Conservation (phyloP, 1,284 basidiomycete species). For the Marasmius tenuissimus region DNA sequence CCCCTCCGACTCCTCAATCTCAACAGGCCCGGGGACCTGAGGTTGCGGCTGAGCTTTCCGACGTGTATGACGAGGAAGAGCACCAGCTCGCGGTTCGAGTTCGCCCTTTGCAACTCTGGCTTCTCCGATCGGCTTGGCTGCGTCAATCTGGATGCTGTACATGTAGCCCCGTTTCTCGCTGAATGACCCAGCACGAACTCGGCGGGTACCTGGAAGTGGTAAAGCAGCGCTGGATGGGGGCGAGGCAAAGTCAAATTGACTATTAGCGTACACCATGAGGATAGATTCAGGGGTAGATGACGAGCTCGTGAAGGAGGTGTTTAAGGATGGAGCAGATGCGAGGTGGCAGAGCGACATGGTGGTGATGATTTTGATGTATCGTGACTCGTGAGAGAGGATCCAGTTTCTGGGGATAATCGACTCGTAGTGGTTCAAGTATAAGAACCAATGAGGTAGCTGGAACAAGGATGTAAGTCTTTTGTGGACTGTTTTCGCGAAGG, state of each 20-base stretch:
- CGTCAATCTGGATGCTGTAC: neutral
- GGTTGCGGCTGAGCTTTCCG: neutral
- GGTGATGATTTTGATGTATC: too few relatives aligned
- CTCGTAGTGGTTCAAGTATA: too few relatives aligned
- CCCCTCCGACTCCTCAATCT: neutral
- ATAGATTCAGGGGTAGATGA: neutral
- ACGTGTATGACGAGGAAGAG: neutral
- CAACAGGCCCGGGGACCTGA: neutral
- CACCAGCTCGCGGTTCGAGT: neutral
- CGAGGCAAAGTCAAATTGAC: neutral
- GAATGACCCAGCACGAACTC: neutral
- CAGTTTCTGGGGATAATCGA: too few relatives aligned
- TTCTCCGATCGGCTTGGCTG: neutral
- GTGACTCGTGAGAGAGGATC: too few relatives aligned
- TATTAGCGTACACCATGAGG: neutral
- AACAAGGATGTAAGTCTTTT: too few relatives aligned
- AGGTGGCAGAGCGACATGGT: too few relatives aligned
- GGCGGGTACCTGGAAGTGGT: neutral
- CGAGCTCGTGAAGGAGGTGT: too few relatives aligned
- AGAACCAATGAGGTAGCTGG: too few relatives aligned
- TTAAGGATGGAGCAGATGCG: too few relatives aligned
- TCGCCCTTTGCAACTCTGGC: neutral
- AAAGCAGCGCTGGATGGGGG: neutral
- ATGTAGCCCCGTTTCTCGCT: neutral
- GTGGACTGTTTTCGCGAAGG: too few relatives aligned